Percentiles rank a stretch among this genome's conserved stretches.
Evolutionary conservation across 2,329 filamentous ascomycete genomes (phyloP).

Genomic region (Hypoxylon sp.): DNA sequence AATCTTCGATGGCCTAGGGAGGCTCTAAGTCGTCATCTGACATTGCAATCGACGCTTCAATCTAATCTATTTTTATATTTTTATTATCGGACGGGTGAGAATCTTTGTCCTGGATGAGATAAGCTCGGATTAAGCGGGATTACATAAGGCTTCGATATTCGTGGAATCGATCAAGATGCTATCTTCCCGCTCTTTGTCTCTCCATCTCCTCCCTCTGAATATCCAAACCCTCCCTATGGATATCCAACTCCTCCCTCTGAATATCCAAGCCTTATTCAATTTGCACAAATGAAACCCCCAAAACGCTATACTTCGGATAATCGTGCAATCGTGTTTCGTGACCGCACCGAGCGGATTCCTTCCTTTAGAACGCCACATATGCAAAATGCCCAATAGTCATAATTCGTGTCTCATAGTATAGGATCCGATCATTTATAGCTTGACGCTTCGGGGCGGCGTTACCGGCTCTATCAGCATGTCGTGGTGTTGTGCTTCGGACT

Average conservation of each 20-base stretch:
- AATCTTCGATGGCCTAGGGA: too few relatives aligned
- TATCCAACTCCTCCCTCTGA: not conserved
- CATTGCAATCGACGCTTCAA: too few relatives aligned
- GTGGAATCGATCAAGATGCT: not conserved
- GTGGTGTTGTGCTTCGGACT: slow-evolving; percentile 7
- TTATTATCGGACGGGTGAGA: too few relatives aligned
- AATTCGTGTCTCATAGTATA: slow-evolving; percentile 29
- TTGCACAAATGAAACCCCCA: not conserved
- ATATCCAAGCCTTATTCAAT: not conserved
- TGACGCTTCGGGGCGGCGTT: slow-evolving; percentile 31
- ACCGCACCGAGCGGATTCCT: not conserved
- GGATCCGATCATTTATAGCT: not conserved
- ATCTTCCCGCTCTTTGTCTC: not conserved
- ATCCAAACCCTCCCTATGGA: not conserved
- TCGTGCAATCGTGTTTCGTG: slow-evolving; percentile 16
- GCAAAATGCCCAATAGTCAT: slow-evolving; percentile 25
- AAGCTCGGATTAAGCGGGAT: too few relatives aligned
- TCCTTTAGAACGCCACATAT: slow-evolving; percentile 19
- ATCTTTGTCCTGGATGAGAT: too few relatives aligned
- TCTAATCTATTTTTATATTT: too few relatives aligned
- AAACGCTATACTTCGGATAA: slow-evolving; percentile 11
- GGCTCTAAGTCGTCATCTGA: too few relatives aligned
- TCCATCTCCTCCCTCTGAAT: not conserved
- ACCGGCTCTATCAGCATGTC: slow-evolving; percentile 13
- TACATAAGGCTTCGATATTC: not conserved